Base-by-base conservation (phyloP, 371 early-diverging fungal species). In the Mucor mucedo region DNA sequence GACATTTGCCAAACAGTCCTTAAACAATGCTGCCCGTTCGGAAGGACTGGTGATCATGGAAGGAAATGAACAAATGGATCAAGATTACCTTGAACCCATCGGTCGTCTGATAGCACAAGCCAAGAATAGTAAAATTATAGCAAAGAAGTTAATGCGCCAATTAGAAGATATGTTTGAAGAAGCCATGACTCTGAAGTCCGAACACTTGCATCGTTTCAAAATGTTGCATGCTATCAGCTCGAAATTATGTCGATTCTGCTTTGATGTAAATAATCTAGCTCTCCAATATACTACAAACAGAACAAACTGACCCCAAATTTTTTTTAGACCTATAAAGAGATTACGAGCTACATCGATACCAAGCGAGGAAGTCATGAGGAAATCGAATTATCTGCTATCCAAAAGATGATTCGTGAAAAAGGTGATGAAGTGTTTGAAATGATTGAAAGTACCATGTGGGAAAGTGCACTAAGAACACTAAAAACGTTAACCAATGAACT, bases 71-170 rank as follows among this genome's bases (percentile, higher is more conserved):
- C 69, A 72, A 55, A 69, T 91, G 44, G 83, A 83, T 38, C 67
- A 72, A 38, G 84, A 89, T 39, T 77, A 90, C 60, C 45, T 86
- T 6, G 85, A 87, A 13, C 84, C 87, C 0, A 62, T 89, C 7
- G 72, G 76, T 5, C 75, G 75, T 21, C 69, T 89, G 16, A 65
- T 87, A 21, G 69, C 82, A 29, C 82, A 86, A 67, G 85, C 84
- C 52, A 89, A 86, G 75, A 83, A 82, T 32, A 83, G 82, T 60
- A 91, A 91, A 65, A 81, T 80, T 1, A 66, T 73, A 9, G 85
- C 89, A 9, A 82, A 84, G 64, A 92, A 91, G 80, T 62, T 92
- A 40, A 57, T 86, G 62, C 84, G 90, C 32, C 84, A 86, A 38
- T 63, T 91, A 28, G 85, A 83, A 21, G 92, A 92, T 48, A 70